Base-by-base conservation (phyloP, 768 basidiomycete genomes). In the Suillus discolor region DNA sequence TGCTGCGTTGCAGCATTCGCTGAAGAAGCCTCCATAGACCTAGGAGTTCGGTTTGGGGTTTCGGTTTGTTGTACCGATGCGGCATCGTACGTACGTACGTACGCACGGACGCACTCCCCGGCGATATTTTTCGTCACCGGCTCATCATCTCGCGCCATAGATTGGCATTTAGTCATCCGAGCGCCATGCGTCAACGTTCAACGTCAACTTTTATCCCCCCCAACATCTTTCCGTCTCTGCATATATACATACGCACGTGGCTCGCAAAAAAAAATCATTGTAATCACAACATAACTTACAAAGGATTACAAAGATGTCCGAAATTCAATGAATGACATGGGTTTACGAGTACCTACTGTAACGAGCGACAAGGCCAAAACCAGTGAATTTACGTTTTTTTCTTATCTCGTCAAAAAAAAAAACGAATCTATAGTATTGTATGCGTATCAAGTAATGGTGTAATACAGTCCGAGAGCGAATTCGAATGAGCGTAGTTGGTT, bases 1-100 rank as follows among this genome's bases (percentile, higher is more conserved):
- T 68, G 91, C 89, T 55, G 88, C 84, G 20, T 80, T 89, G 47
- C 85, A 86, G 67, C 84, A 83, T 57, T 85, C 86, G 20, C 72
- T 75, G 61, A 70, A 64, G 39, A 68, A 61, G 66, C 62, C 36
- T 7, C 34, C 53, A 47, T 54, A 54, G 23, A 6, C 23, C 5
- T 15, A 49, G 49, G 23, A 25, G 13, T 15, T 51, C 13, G 49
- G n/a, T 18, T 45, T 11, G 25, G 31, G 31, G 31, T 6, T 31
- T 31, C 31, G 31, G 11, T 18, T 45, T 11, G 25, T n/a, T 57
- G 54, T 16, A 51, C 25, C 49, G 15, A 51, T n/a, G n/a, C n/a
- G 15, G 13, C 39, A 41, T 41, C 39, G n/a, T 47, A 47, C 45
- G 25, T 23, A 28, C 49, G 25, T 13, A 51, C 51, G 9, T 16